Evolutionary conservation across 1,284 basidiomycete genomes (phyloP).

Genomic region (Rhodotorula sp.): DNA sequence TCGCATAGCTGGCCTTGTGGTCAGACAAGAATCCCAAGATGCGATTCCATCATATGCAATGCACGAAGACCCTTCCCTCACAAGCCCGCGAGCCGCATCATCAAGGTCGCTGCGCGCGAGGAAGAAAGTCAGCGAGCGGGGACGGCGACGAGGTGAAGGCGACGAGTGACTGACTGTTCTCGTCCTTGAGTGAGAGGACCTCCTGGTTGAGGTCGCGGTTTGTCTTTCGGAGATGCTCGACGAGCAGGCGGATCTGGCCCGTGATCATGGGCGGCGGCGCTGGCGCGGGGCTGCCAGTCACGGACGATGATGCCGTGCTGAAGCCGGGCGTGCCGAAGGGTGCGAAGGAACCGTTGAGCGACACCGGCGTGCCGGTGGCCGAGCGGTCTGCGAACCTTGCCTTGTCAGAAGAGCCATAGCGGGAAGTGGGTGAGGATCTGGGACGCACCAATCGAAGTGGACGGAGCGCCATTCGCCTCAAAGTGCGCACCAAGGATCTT

Average conservation of each 20-base stretch:
- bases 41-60: too few relatives aligned
- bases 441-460: background rate
- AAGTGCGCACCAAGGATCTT: background rate
- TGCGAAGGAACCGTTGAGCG: background rate
- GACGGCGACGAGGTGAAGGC: background rate
- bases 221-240: constrained; percentile 9
- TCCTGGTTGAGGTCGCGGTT: constrained; percentile 1
- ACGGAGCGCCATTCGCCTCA: background rate
- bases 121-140: background rate
- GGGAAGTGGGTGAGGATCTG: background rate
- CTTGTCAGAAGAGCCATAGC: background rate
- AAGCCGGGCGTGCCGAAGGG: too few relatives aligned
- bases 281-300: too few relatives aligned
- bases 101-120: background rate
- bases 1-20: too few relatives aligned
- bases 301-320: background rate
- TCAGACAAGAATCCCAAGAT: too few relatives aligned
- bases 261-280: background rate
- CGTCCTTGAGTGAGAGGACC: background rate
- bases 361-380: background rate
- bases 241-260: constrained; percentile 5
- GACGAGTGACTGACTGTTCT: constrained; percentile 4
- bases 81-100: constrained; percentile 3
- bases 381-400: background rate
- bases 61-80: background rate